Evolutionary conservation across 177 flowering plant species (phyloP).

Genomic region (Vitis hybrid): DNA sequence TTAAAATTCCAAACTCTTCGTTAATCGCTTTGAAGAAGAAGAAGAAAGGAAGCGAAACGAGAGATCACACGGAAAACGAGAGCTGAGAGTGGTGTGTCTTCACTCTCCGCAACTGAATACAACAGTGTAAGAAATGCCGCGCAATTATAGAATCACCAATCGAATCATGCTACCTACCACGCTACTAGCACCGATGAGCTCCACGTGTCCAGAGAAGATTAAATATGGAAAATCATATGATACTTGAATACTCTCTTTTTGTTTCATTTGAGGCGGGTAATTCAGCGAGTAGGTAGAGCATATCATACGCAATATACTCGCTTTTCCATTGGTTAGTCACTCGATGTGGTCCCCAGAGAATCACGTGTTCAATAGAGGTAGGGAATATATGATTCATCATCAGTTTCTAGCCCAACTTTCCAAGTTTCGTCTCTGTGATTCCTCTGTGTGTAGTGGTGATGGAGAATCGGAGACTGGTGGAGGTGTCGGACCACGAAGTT

Average conservation of each 20-base stretch:
- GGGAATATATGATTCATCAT: background rate
- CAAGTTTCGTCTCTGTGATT: background rate
- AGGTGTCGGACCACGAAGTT: conserved; percentile 53
- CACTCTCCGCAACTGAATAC: background rate
- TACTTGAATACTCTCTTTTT: no score
- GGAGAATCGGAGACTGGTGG: conserved; percentile 35
- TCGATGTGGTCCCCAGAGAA: background rate
- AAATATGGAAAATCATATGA: no score
- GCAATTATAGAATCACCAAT: no score
- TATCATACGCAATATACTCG: no score
- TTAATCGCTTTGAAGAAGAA: background rate
- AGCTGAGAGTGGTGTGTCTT: background rate
- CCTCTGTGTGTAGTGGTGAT: conserved; percentile 12
- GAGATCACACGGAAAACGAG: background rate
- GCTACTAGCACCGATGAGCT: no score
- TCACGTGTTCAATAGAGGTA: background rate
- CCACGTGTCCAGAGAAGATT: no score
- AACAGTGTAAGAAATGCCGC: background rate
- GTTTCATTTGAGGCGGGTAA: no score
- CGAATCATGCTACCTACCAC: no score
- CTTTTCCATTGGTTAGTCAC: no score
- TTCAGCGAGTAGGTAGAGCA: no score
- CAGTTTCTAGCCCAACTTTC: background rate
- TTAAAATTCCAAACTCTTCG: background rate
- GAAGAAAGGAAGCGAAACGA: background rate